Conservation (phyloP, 1,284 basidiomycete species). For the Hypsizygus ulmarius region DNA sequence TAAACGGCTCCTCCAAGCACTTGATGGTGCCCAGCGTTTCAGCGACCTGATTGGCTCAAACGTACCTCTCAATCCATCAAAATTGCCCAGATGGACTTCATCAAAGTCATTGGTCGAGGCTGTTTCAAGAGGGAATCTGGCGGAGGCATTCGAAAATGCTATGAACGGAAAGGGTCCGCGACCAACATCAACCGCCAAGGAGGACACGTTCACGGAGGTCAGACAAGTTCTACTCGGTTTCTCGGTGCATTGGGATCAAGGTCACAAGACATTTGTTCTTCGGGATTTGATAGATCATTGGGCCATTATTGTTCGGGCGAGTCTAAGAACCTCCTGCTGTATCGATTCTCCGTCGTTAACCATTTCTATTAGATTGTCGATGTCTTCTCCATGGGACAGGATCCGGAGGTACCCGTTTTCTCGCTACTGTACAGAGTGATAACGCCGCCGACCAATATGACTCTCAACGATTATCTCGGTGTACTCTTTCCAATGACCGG, state of each 20-base stretch:
- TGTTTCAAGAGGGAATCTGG: conserved; percentile 12
- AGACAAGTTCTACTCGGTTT: conserved; percentile 33
- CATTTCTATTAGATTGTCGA: conserved; percentile 27
- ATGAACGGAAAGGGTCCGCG: conserved; percentile 5
- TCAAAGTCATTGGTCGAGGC: conserved; percentile 13
- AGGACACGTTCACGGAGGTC: conserved; percentile 35
- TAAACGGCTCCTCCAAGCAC: conserved; percentile 23
- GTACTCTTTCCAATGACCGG: conserved; percentile 6
- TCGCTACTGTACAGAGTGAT: conserved; percentile 30
- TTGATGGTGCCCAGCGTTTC: conserved; percentile 26
- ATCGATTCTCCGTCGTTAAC: conserved; percentile 3
- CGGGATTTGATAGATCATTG: conserved; percentile 24
- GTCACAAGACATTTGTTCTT: conserved; percentile 24
- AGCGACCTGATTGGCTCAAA: conserved; percentile 16
- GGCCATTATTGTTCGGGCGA: conserved; percentile 31
- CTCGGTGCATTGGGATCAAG: conserved; percentile 27
- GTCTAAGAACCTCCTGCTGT: conserved; percentile 7
- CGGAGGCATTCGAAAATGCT: conserved; percentile 14
- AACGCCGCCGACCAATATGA: conserved; percentile 6
- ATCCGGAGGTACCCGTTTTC: conserved; percentile 31
- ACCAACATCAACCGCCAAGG: conserved; percentile 17
- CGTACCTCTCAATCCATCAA: conserved; percentile 18
- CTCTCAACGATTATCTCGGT: conserved; percentile 8
- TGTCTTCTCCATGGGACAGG: conserved; percentile 20
- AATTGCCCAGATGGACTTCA: conserved; percentile 18